Evolutionary conservation across 331 rosid species (phyloP).

Genomic region (Dryas integrifolia): DNA sequence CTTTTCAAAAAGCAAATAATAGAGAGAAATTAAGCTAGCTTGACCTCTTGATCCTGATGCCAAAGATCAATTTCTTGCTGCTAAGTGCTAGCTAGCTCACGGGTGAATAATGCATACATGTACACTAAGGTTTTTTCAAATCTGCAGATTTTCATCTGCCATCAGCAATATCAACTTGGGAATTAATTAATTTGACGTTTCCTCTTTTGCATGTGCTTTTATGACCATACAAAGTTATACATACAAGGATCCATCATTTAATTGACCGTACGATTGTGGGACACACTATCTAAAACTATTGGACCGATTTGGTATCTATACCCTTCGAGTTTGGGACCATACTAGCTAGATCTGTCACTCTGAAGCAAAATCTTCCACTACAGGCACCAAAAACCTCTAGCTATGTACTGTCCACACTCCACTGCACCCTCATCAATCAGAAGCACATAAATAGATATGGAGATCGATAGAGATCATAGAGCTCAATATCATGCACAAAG

Average conservation of each 20-base stretch:
- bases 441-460: neutral
- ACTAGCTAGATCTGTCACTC: slow-evolving; percentile 8
- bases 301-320: neutral
- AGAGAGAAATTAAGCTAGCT: too few species aligned
- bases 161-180: neutral
- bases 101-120: too few species aligned
- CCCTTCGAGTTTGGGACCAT: slow-evolving; percentile 17
- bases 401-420: neutral
- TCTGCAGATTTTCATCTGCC: neutral
- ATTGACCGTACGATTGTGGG: neutral
- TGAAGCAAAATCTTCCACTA: slow-evolving; percentile 4
- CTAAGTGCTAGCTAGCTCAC: too few species aligned
- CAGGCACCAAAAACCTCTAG: neutral
- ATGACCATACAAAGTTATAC: neutral
- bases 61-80: too few species aligned
- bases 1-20: too few species aligned
- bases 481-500: neutral
- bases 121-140: neutral
- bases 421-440: neutral
- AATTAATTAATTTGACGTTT: too few species aligned
- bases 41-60: too few species aligned
- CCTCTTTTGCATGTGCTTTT: neutral
- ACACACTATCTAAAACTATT: neutral
- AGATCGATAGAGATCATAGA: too few species aligned
- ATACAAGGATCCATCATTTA: neutral